A percentile compares a stretch with the other conserved stretches of the same genome.
phyloP scores from a whole-genome alignment of 352 stramenopile genomes.

The Globisporangium spinosum region DNA sequence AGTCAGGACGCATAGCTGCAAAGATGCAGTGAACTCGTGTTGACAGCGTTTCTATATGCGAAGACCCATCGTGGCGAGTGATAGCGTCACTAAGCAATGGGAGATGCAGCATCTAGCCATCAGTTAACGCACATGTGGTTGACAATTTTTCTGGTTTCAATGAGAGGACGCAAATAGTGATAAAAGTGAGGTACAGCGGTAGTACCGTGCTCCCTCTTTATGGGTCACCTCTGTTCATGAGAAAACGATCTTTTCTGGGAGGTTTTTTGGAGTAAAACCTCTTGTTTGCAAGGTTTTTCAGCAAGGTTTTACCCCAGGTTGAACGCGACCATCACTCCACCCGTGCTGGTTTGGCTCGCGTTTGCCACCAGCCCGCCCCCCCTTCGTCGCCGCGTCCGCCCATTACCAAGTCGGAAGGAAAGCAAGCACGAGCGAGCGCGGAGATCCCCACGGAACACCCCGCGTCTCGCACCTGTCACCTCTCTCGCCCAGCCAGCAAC shows the following conservation, averaged over 20 bases:
- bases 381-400: constrained; percentile 14
- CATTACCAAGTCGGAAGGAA: constrained; percentile 15
- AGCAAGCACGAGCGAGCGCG: constrained; percentile 9
- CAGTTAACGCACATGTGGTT: not conserved
- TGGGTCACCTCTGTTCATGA: constrained; percentile 3
- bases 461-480: constrained; percentile 3
- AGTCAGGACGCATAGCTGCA: constrained; percentile 13
- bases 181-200: not conserved
- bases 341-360: constrained; percentile 10
- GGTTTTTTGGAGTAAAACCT: constrained; percentile 10
- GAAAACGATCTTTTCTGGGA: constrained; percentile 15
- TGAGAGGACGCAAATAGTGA: not conserved
- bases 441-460: constrained; percentile 2
- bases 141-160: not conserved
- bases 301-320: not conserved
- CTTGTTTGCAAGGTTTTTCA: not conserved
- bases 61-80: not conserved
- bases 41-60: not conserved
- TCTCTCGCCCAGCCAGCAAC: not conserved
- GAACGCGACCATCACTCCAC: constrained; percentile 9
- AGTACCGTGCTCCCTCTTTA: constrained; percentile 1
- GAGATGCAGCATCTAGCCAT: not conserved
- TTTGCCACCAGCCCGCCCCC: constrained; percentile 1
- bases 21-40: not conserved
- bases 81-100: not conserved